Conservation (phyloP, 257 asterid species). For the Solanum boliviense region DNA sequence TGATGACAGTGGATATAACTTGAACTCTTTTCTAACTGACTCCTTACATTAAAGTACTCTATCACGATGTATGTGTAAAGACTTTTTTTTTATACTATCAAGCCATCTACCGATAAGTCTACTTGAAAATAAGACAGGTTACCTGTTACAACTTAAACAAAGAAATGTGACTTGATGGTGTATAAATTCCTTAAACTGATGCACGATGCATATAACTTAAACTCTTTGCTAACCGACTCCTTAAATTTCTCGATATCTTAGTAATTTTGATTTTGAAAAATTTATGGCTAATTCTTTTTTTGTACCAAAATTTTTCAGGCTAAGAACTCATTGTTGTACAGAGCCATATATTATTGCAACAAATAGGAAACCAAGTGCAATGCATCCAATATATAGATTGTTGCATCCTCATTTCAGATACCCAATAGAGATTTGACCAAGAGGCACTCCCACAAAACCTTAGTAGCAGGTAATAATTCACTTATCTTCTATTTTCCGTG, state of each 20-base stretch:
- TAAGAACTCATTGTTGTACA: slow-evolving; percentile 54
- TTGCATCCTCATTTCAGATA: slow-evolving; percentile 66
- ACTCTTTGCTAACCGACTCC: too few relatives aligned
- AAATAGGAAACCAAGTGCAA: slow-evolving; percentile 50
- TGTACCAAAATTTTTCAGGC: slow-evolving; percentile 25
- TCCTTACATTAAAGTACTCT: too few relatives aligned
- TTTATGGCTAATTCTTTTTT: background rate
- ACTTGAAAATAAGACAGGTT: too few relatives aligned
- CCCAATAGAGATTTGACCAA: slow-evolving; percentile 69
- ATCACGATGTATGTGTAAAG: too few relatives aligned
- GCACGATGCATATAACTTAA: too few relatives aligned
- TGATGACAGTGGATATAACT: too few relatives aligned
- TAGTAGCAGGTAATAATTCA: slow-evolving; percentile 43
- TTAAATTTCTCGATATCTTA: too few relatives aligned
- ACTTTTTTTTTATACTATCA: background rate
- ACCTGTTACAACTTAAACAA: too few relatives aligned
- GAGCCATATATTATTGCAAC: slow-evolving; percentile 81
- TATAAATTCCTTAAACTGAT: too few relatives aligned
- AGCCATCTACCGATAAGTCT: background rate
- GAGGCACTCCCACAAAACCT: slow-evolving; percentile 69
- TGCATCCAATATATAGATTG: slow-evolving; percentile 67
- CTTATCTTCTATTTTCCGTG: background rate
- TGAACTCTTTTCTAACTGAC: too few relatives aligned
- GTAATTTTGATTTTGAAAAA: background rate
- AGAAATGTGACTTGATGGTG: too few relatives aligned